Percentiles rank a stretch among this genome's conserved stretches.
Conservation (phyloP, 352 stramenopile species). For the Globisporangium mamillatum region DNA sequence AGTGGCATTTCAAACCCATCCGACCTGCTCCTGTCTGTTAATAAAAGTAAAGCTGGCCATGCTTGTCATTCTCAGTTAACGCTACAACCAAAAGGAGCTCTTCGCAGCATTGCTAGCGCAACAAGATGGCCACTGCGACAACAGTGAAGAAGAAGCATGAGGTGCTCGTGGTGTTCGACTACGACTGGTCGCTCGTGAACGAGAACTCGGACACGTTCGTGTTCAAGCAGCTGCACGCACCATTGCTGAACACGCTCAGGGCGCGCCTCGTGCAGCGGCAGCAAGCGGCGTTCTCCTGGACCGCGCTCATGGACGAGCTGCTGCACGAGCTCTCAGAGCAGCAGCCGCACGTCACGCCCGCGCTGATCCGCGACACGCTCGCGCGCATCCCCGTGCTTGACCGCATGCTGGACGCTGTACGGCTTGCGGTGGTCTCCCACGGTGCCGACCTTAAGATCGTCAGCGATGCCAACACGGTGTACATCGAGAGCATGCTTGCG, state of each 20-base stretch:
- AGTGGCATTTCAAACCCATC: background rate
- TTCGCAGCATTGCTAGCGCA: background rate
- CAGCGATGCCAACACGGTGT: constrained; percentile 78
- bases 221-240: constrained; percentile 62
- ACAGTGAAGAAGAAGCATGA: background rate
- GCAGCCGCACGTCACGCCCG: constrained; percentile 32
- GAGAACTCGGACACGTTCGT: constrained; percentile 82
- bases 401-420: constrained; percentile 68
- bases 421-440: constrained; percentile 35
- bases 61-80: background rate
- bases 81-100: background rate
- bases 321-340: constrained; percentile 37
- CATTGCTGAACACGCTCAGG: constrained; percentile 42
- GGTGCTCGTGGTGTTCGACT: constrained; percentile 77
- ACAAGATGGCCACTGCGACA: too few relatives aligned
- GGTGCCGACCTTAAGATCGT: constrained; percentile 59
- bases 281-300: constrained; percentile 36
- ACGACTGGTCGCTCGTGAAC: constrained; percentile 83
- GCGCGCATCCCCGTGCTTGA: constrained; percentile 54
- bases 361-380: constrained; percentile 41
- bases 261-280: constrained; percentile 22
- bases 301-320: constrained; percentile 66
- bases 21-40: background rate
- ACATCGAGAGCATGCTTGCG: constrained; percentile 74
- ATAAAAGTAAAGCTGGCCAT: background rate